These are phyloP conservation scores for Colletotrichum sp. DNA, from an alignment of 2,329 filamentous ascomycete genomes.

Conservation along the genomic window DNA sequence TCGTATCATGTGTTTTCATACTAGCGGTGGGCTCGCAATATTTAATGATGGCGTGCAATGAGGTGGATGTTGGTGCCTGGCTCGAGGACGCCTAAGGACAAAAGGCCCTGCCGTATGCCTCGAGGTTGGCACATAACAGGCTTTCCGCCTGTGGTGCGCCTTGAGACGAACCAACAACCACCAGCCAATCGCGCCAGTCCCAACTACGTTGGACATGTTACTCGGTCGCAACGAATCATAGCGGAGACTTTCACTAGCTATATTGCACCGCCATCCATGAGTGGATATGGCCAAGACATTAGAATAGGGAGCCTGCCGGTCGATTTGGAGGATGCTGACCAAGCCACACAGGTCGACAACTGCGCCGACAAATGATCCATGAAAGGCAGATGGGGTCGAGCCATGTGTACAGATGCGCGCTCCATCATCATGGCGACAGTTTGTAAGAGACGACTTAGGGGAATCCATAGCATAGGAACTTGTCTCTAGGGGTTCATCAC, in stretches of 20 bases:
- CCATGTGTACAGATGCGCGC: not conserved
- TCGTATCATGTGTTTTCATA: not conserved
- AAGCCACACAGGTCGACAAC: not conserved
- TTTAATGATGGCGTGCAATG: not conserved
- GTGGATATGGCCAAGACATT: not conserved
- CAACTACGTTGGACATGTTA: too few relatives aligned
- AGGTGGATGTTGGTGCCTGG: not conserved
- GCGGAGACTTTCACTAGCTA: not conserved
- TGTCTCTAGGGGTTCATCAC: not conserved
- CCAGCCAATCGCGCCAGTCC: too few relatives aligned
- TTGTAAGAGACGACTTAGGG: fast-evolving
- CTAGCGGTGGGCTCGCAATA: not conserved
- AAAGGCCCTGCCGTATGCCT: not conserved
- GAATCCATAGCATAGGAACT: not conserved
- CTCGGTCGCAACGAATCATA: not conserved
- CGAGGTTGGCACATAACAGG: not conserved
- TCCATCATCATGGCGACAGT: not conserved
- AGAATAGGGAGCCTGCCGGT: fast-evolving
- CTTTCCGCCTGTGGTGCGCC: not conserved
- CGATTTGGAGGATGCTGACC: fast-evolving
- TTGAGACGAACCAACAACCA: not conserved
- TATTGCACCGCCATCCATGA: not conserved
- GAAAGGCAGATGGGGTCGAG: not conserved
- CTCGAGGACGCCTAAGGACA: not conserved
- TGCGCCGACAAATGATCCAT: not conserved